Percentiles rank a stretch among this genome's conserved stretches.
These are phyloP conservation scores for Sporothrix sp. DNA, from an alignment of 2,329 filamentous ascomycete genomes.

Conservation along the genomic window DNA sequence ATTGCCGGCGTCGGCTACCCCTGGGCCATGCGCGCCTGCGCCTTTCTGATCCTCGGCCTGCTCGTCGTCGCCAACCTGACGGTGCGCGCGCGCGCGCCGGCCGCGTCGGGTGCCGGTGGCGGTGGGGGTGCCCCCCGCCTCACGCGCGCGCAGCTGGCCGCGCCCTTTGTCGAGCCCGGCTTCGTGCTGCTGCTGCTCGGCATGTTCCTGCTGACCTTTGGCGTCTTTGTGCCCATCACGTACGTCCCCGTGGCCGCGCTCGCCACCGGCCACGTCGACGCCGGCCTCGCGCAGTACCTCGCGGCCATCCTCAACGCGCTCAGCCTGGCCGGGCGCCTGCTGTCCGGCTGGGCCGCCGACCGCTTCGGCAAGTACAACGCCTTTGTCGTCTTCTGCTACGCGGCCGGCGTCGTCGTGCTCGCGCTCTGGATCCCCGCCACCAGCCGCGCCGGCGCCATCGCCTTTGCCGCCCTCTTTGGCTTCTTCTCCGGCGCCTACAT, in stretches of 20 bases:
- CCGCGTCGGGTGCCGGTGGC: too few relatives aligned
- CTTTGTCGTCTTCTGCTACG: conserved; percentile 35
- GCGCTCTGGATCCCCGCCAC: conserved; percentile 34
- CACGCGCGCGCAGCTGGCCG: conserved; percentile 8
- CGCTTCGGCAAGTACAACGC: conserved; percentile 31
- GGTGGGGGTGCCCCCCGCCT: conserved; percentile 6
- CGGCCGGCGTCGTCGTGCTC: conserved; percentile 30
- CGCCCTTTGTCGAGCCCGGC: conserved; percentile 18
- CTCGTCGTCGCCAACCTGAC: conserved; percentile 21
- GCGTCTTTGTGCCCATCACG: conserved; percentile 21
- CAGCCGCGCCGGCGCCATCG: conserved; percentile 24
- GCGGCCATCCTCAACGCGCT: conserved; percentile 23
- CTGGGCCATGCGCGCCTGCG: conserved; percentile 24
- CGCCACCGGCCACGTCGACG: conserved; percentile 16
- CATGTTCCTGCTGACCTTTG: conserved; percentile 20
- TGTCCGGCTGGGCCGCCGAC: conserved; percentile 24
- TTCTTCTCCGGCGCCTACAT: conserved; percentile 30
- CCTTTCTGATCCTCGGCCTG: conserved; percentile 22
- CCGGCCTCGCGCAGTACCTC: conserved; percentile 19
- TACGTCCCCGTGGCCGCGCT: conserved; percentile 21
- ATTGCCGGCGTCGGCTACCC: conserved; percentile 21
- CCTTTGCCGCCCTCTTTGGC: conserved; percentile 33
- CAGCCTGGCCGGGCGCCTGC: conserved; percentile 28
- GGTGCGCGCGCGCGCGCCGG: conserved; percentile 17
- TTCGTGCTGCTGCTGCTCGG: conserved; percentile 18